Evolutionary conservation across 2,329 filamentous ascomycete genomes (phyloP), one percentile per base, ranked within the genome.

Genomic region (Periconia sp.): DNA sequence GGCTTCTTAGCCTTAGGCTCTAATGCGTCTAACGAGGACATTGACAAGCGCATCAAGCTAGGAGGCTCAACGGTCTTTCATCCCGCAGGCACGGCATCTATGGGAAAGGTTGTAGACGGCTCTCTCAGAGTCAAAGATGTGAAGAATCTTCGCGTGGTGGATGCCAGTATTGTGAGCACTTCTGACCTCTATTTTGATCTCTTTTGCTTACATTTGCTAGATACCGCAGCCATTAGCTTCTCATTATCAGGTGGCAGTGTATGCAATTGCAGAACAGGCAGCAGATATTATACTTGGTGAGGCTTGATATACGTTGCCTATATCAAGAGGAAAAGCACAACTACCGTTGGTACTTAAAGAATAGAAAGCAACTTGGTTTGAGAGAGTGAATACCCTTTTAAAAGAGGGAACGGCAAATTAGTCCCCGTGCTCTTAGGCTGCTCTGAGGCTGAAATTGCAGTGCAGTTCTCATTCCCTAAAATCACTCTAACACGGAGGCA

Each of bases 71-170:
- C 74, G 0, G 75, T 70, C 24, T 84, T 78, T 75, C 82, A 85
- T 55, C 81, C 81, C 76, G 79, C 72, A 1, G 78, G 79, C 0
- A 85, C 81, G 0, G 72, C 72, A 2, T 78, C 76, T 61, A 84
- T 85, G 81, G 82, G 81, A 0, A 73, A 66, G 47, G 59, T 60
- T 19, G 59, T 62, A n/a, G 76, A 82, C 48, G 64, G 74, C 38
- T 72, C 75, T 28, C 62, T 83, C 1, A 65, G 66, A 2, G 79
- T 82, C 2, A 70, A 68, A 9, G 80, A 80, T 2, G 73, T 81
- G 3, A 67, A 71, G 44, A 72, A 73, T 1, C 58, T 83, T 10
- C 67, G 80, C 1, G 78, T 84, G 6, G 62, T 57, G 10, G 59
- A 63, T 45, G 62, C 58, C 5, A 61, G 56, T 49, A 38, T 59